Base-by-base conservation (phyloP, 192 early-diverging fungal genomes). In the Podila epicladia region DNA sequence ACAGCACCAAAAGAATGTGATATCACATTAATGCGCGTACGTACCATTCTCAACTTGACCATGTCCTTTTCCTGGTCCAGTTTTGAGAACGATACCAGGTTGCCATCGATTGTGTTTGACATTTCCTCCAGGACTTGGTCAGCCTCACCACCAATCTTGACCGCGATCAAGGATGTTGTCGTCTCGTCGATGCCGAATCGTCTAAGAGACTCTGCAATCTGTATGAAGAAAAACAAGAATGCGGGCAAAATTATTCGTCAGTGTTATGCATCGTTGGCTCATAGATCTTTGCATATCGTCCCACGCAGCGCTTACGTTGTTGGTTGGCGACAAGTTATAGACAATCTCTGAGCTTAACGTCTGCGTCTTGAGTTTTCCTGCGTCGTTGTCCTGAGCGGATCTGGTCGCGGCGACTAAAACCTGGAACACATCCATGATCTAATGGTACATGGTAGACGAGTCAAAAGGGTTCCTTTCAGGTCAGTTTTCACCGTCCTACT, bases 261-360 rank as follows among this genome's bases (percentile, higher is more conserved):
- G 13, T 37, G 35, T 64, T 31, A 26, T 31, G 24, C 13, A 29
- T 20, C 2, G 35, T 49, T 49, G 28, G n/a, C 20, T 59, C 35
- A 9, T 35, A 15, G 37, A 53, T 57, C 2, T 7, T 29, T 72
- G 32, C 9, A 11, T 7, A 33, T 33, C 41, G 28, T 15, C 41
- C 24, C 11, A 58, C 22, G 19, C 9, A 22, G 45, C 38, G 57
- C 83, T 38, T 88, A 89, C 89, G 60, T 88, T 88, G 51, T 76
- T 84, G 17, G 82, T 75, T 5, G 89, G 82, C 2, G 89, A 89
- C 61, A 91, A 84, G 51, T 84, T 83, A 59, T 89, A 91, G 17
- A 90, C 85, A 60, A 90, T 85, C 74, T 91, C 90, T 11, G 89
- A 89, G 71, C 84, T 78, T 13, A 91, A 58, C 53, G 84, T 85